These are phyloP conservation scores for Raffaelea albimanens DNA, from an alignment of 2,329 filamentous ascomycete species.

Conservation along the genomic window DNA sequence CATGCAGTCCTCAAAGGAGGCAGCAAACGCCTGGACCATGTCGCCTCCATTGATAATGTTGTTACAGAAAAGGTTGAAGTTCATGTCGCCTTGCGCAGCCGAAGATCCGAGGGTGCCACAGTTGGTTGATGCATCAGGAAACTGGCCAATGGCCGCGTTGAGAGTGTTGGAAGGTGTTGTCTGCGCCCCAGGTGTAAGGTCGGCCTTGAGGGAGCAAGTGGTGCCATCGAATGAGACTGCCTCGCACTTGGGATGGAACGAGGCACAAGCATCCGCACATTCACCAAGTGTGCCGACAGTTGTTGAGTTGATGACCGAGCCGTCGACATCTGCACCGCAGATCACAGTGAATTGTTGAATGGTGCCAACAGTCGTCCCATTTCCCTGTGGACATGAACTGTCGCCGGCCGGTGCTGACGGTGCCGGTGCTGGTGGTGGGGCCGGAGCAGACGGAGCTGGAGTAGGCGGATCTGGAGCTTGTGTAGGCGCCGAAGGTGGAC, in stretches of 20 bases:
- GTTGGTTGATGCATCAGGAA: slow-evolving; percentile 18
- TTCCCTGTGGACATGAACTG: slow-evolving; percentile 16
- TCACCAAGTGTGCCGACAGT: slow-evolving; percentile 14
- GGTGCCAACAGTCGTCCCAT: slow-evolving; percentile 19
- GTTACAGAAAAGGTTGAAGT: slow-evolving; percentile 17
- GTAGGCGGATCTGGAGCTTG: not conserved
- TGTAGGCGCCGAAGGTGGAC: not conserved
- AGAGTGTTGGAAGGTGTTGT: slow-evolving; percentile 11
- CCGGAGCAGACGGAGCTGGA: not conserved
- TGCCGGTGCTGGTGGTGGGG: not conserved
- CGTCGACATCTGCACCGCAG: slow-evolving; percentile 16
- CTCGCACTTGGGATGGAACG: slow-evolving; percentile 21
- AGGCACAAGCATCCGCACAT: slow-evolving; percentile 20
- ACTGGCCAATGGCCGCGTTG: slow-evolving; percentile 18
- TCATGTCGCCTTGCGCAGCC: slow-evolving; percentile 9
- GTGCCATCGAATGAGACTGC: slow-evolving; percentile 16
- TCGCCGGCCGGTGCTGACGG: not conserved
- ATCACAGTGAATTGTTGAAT: slow-evolving; percentile 17
- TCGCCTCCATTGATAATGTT: slow-evolving; percentile 19
- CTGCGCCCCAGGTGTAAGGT: slow-evolving; percentile 9
- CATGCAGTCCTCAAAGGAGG: slow-evolving; percentile 20
- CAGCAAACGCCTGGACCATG: slow-evolving; percentile 18
- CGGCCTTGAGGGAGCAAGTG: slow-evolving; percentile 18
- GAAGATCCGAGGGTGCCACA: slow-evolving; percentile 15
- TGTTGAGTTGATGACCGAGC: slow-evolving; percentile 13